Evolutionary conservation across 1,284 basidiomycete species (phyloP).

Genomic region (Vanrija sp.): DNA sequence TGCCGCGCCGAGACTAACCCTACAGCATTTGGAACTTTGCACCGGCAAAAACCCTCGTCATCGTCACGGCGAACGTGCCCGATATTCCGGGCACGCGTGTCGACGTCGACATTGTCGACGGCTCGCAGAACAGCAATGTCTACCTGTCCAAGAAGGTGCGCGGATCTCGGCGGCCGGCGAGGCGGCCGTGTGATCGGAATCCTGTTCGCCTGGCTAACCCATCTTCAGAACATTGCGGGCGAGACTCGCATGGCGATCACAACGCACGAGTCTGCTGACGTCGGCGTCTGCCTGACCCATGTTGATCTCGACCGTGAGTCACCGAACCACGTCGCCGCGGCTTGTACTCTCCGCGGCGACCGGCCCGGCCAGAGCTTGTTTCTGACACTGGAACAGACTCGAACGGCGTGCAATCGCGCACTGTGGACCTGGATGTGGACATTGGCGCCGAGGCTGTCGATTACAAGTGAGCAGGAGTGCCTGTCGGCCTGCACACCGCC

Average conservation of each 20-base stretch:
- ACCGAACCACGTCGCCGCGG: constrained; percentile 16
- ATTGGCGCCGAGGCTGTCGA: constrained; percentile 98
- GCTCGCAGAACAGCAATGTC: constrained; percentile 77
- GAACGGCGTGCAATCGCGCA: constrained; percentile 55
- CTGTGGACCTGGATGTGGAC: constrained; percentile 91
- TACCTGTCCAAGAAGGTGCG: constrained; percentile 76
- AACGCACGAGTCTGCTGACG: constrained; percentile 85
- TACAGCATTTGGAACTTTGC: constrained; percentile 91
- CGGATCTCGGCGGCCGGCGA: too few species aligned
- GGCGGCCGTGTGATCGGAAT: neutral
- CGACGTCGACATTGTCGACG: constrained; percentile 92
- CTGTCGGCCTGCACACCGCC: neutral
- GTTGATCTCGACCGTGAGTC: constrained; percentile 64
- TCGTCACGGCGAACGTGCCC: constrained; percentile 88
- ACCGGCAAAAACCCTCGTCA: constrained; percentile 78
- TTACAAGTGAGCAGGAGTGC: constrained; percentile 69
- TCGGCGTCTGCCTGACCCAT: constrained; percentile 93
- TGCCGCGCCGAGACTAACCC: neutral
- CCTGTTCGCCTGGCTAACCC: neutral
- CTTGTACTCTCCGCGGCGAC: constrained; percentile 67
- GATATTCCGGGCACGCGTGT: constrained; percentile 68
- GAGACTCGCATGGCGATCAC: constrained; percentile 94
- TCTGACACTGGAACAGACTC: constrained; percentile 72
- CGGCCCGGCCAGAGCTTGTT: constrained; percentile 56
- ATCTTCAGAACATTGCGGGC: constrained; percentile 62